Percentiles rank a stretch among this genome's conserved stretches.
phyloP scores from a whole-genome alignment of 371 early-diverging fungal genomes.

The Mortierella sp. region DNA sequence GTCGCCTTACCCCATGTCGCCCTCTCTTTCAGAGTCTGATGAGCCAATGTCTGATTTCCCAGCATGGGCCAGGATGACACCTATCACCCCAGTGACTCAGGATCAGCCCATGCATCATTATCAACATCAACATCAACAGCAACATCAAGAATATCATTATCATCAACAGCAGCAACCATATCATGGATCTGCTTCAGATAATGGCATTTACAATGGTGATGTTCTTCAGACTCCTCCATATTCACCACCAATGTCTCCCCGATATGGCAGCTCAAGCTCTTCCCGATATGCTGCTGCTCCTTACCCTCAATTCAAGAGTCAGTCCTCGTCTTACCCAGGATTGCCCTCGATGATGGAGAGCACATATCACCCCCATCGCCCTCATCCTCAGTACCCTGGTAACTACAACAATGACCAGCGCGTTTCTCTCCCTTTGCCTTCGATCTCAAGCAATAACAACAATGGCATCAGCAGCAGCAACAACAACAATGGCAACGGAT shows the following conservation, averaged over 20 bases:
- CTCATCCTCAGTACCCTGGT: constrained; percentile 20
- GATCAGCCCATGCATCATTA: constrained; percentile 4
- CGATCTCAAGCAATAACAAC: constrained; percentile 42
- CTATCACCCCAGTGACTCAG: constrained; percentile 32
- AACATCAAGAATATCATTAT: constrained; percentile 1
- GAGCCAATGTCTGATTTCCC: constrained; percentile 45
- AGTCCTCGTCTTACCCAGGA: constrained; percentile 15
- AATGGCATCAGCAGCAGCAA: constrained; percentile 16
- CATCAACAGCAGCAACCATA: constrained; percentile 15
- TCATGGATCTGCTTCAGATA: constrained; percentile 8
- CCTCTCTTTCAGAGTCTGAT: constrained; percentile 42
- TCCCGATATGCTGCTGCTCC: constrained; percentile 40
- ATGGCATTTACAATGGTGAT: constrained; percentile 4
- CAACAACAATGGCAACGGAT: constrained; percentile 23
- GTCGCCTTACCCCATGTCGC: constrained; percentile 55
- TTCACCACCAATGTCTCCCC: constrained; percentile 49
- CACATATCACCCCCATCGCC: constrained; percentile 42
- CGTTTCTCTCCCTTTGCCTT: constrained; percentile 62
- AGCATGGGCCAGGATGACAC: constrained; percentile 52
- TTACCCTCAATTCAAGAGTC: constrained; percentile 36
- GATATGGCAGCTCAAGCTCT: constrained; percentile 37
- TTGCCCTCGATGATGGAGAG: constrained; percentile 50
- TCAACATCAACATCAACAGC: background rate
- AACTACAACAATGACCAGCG: constrained; percentile 7
- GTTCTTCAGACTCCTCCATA: constrained; percentile 52